Percentiles rank a stretch among this genome's conserved stretches.
Conservation (phyloP, 768 basidiomycete genomes). For the Tulasnella sp. region DNA sequence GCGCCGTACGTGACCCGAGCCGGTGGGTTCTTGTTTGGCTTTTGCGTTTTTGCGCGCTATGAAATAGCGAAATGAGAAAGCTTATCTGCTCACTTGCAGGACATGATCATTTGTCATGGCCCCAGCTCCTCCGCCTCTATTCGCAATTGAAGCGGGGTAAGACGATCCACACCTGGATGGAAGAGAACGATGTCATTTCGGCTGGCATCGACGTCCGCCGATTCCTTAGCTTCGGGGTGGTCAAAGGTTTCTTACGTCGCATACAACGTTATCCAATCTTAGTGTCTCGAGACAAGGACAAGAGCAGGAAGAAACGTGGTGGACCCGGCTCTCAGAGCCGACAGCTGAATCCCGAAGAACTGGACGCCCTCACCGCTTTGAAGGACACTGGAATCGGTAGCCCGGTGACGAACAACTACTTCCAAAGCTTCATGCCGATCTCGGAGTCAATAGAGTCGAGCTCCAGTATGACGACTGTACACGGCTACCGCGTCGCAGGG, state of each 20-base stretch:
- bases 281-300: conserved; percentile 10
- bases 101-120: conserved; percentile 65
- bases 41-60: background rate
- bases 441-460: conserved; percentile 3
- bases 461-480: conserved; percentile 4
- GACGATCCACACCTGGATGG: conserved; percentile 82
- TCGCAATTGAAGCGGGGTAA: conserved; percentile 74
- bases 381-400: background rate
- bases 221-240: conserved; percentile 95
- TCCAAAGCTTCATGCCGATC: background rate
- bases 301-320: conserved; percentile 1
- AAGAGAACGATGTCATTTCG: conserved; percentile 52
- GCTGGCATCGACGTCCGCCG: conserved; percentile 81
- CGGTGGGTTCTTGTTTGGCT: conserved; percentile 30
- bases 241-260: conserved; percentile 93
- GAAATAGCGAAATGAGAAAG: conserved; percentile 9
- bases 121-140: conserved; percentile 74
- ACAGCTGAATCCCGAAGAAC: background rate
- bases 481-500: conserved; percentile 2
- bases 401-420: background rate
- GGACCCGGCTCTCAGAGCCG: background rate
- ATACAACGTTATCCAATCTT: conserved; percentile 90
- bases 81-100: conserved; percentile 12
- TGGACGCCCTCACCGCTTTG: conserved; percentile 4
- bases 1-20: conserved; percentile 80